Conservation (phyloP, 2,329 filamentous ascomycete species). For the Colletotrichum higginsianum region DNA sequence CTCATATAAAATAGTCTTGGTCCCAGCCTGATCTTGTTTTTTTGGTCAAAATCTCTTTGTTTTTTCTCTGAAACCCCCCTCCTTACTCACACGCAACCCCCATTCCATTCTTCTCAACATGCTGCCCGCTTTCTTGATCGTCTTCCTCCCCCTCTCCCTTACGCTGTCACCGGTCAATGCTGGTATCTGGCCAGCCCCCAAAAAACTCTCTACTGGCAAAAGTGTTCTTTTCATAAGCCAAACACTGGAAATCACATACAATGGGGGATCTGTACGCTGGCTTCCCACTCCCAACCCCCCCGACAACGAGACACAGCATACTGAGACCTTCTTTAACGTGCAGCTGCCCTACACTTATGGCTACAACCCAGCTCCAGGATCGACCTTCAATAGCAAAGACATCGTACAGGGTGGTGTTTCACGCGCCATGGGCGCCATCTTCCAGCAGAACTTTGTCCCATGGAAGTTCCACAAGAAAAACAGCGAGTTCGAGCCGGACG, state of each 20-base stretch:
- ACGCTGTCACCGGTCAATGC: conserved; percentile 58
- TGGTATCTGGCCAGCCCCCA: conserved; percentile 70
- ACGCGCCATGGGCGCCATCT: conserved; percentile 75
- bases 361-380: conserved; percentile 57
- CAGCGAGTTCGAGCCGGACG: conserved; percentile 74
- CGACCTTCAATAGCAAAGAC: conserved; percentile 63
- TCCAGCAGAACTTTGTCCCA: conserved; percentile 78
- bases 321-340: conserved; percentile 53
- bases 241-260: conserved; percentile 69
- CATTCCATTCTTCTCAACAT: conserved; percentile 41
- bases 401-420: conserved; percentile 70
- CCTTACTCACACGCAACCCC: background rate
- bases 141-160: conserved; percentile 57
- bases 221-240: conserved; percentile 68
- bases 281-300: conserved; percentile 49
- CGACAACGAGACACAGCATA: conserved; percentile 44
- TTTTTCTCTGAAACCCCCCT: background rate
- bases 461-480: conserved; percentile 82
- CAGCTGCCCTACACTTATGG: conserved; percentile 66
- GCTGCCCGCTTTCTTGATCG: conserved; percentile 52
- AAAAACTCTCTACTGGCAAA: conserved; percentile 65
- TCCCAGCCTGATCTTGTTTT: background rate
- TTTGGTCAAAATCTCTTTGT: conserved; percentile 1
- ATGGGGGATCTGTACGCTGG: conserved; percentile 70
- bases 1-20: conserved; percentile 24